A percentile compares a stretch with the other conserved stretches of the same genome.
Conservation (phyloP, 2,329 filamentous ascomycete genomes). For the Monascus ruber region DNA sequence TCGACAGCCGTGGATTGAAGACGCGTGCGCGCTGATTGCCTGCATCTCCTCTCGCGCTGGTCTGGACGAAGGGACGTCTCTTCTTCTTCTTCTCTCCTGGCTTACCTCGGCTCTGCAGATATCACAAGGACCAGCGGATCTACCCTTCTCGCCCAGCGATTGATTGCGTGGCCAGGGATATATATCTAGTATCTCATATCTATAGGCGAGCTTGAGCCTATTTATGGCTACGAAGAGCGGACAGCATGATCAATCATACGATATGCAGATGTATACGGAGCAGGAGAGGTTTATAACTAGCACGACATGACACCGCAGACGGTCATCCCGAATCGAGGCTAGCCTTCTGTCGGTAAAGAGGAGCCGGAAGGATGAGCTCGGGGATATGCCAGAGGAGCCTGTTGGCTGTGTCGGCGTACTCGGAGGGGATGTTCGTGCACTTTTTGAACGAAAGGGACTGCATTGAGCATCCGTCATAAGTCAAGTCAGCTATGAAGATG, state of each 20-base stretch:
- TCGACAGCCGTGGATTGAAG: too few relatives aligned
- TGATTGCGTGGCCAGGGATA: not conserved
- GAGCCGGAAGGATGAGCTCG: constrained; percentile 14
- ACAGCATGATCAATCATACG: too few relatives aligned
- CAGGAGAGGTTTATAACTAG: too few relatives aligned
- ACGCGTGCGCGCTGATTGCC: too few relatives aligned
- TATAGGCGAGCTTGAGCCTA: too few relatives aligned
- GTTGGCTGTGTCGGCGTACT: constrained; percentile 13
- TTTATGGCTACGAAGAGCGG: too few relatives aligned
- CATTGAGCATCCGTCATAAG: not conserved
- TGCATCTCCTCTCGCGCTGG: too few relatives aligned
- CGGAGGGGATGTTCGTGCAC: constrained; percentile 12
- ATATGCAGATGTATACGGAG: too few relatives aligned
- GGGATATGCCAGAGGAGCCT: constrained; percentile 16
- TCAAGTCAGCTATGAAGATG: not conserved
- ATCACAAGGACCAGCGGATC: too few relatives aligned
- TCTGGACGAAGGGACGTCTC: too few relatives aligned
- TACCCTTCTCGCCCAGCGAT: not conserved
- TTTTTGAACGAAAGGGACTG: constrained; percentile 19
- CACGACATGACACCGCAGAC: too few relatives aligned
- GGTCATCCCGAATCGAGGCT: not conserved
- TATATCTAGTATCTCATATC: not conserved
- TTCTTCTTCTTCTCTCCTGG: not conserved
- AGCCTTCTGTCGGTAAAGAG: constrained; percentile 2
- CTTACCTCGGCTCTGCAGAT: not conserved